phyloP scores from a whole-genome alignment of 2,329 filamentous ascomycete genomes.

The Dothideomycetes sp. region DNA sequence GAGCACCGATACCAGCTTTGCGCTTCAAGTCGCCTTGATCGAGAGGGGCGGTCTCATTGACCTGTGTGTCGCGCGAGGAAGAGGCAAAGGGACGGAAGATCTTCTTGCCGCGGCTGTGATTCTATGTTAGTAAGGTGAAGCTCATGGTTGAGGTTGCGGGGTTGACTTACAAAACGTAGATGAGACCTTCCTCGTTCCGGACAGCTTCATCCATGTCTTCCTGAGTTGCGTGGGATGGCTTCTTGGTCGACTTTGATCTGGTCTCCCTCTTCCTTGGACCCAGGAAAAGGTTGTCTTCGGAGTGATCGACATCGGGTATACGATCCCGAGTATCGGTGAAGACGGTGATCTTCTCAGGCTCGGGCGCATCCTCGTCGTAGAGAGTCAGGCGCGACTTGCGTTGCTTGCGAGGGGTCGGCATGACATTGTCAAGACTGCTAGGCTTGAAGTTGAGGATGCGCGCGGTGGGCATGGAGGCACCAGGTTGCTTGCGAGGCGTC shows the following conservation, averaged over 20 bases:
- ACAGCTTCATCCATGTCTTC: slow-evolving; percentile 48
- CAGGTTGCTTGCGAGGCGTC: slow-evolving; percentile 55
- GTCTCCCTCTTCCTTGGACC: slow-evolving; percentile 23
- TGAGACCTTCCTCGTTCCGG: slow-evolving; percentile 57
- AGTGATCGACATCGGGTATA: slow-evolving; percentile 56
- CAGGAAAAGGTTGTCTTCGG: slow-evolving; percentile 62
- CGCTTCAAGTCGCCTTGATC: slow-evolving; percentile 18
- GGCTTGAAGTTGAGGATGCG: slow-evolving; percentile 45
- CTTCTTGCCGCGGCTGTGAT: slow-evolving; percentile 62
- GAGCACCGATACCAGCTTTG: slow-evolving; percentile 25
- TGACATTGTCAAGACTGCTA: slow-evolving; percentile 44
- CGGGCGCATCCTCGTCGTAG: slow-evolving; percentile 11
- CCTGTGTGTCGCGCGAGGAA: slow-evolving; percentile 26
- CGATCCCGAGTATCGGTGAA: slow-evolving; percentile 71
- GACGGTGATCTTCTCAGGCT: slow-evolving; percentile 46
- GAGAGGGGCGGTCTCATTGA: slow-evolving; percentile 12
- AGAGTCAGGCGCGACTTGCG: slow-evolving; percentile 19
- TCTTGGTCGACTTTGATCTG: slow-evolving; percentile 32
- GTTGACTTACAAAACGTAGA: slow-evolving; percentile 64
- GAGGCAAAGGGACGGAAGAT: slow-evolving; percentile 59
- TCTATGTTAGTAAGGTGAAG: slow-evolving; percentile 18
- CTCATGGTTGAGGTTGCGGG: slow-evolving; percentile 1
- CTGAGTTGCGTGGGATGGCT: slow-evolving; percentile 40
- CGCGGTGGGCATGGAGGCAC: slow-evolving; percentile 32
- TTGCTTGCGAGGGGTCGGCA: slow-evolving; percentile 47